Base-by-base conservation (phyloP, 352 stramenopile species). In the Phytophthora macrochlamydospora region DNA sequence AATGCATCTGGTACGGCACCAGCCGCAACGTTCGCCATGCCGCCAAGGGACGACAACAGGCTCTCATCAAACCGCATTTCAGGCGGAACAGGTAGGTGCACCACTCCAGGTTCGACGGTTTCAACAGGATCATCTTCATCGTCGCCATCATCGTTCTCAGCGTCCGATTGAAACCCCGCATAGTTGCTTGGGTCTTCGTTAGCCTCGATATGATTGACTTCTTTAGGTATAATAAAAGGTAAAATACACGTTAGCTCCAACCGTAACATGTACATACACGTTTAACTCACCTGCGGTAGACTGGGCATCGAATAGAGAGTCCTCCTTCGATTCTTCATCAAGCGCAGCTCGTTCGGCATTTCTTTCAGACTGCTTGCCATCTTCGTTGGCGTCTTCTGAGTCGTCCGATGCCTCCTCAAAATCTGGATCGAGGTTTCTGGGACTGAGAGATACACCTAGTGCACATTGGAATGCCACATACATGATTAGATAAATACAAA, bases 131-230 rank as follows among this genome's bases (percentile, higher is more conserved):
- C 3, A 7, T 31, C 43, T 40, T 48, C 58, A 14, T 53, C 58
- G 11, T 65, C 29, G 9, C 49, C 58, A 8, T 58, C 49, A 24
- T 65, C 58, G 9, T 54, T 54, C 9, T 58, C 40, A 2, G 58
- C 49, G n/a, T 65, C 58, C 2, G 49, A 65, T 3, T 49, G 49
- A 24, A 65, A 46, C 12, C 3, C n/a, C 4, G 55, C 55, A 48
- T 54, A 61, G 9, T 1, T 24, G 43, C n/a, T 3, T 13, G 55
- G 18, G 14, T 61, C 43, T 3, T 61, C 55, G 9, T 3, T 53
- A 18, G 11, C 14, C n/a, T 1, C 55, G n/a, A 61, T 18, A 13
- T 6, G 38, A 24, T 60, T 60, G 1, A 48, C 42, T 7, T 48
- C 42, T 48, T 48, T 7, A 7, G 18, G 4, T 24, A 7, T n/a